Evolutionary conservation across 345 rosid species (phyloP), one percentile per base, ranked within the genome.

Genomic region (Raphanus raphanistrum): DNA sequence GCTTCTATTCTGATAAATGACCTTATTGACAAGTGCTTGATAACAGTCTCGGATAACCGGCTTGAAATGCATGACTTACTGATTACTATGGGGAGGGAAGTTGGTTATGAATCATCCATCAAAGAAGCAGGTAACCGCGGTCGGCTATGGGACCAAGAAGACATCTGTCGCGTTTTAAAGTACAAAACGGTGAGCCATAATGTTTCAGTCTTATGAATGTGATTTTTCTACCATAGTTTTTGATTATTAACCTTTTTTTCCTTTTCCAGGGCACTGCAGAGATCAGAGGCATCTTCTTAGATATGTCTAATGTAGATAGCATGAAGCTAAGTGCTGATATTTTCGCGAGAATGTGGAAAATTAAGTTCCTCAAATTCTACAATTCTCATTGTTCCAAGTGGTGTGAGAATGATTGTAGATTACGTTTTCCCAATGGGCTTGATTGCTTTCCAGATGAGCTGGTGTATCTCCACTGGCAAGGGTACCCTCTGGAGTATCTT

Each of bases 41-140:
- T 86, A 26, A 59, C 79, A 2, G 1, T 75, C 52, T n/a, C 8
- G 4, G 12, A 66, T 71, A 21, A 73, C 38, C 35, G 55, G 8
- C 28, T 59, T 78, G 26, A 74, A 31, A 79, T 86, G 82, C 85
- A 86, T 73, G 80, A 84, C 74, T 29, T 81, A 62, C 70, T 82
- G 10, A 75, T 70, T 27, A 82, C 76, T 9, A 73, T 85, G 86
- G 84, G 74, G 2, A 72, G 8, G 65, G 63, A 79, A 60, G 68
- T 79, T 27, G 81, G 62, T 0, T 76, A 54, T 29, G 71, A 61
- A 64, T 81, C 79, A 60, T 72, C 68, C 77, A 67, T 8, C 58
- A 71, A 71, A 52, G 66, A 71, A 4, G 74, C 81, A 58, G 80
- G 71, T 8, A 62, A 41, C 5, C 74, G 73, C 0, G 16, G 83